phyloP scores from a whole-genome alignment of 495 filamentous ascomycete species.

The Penicillium riverlandense region DNA sequence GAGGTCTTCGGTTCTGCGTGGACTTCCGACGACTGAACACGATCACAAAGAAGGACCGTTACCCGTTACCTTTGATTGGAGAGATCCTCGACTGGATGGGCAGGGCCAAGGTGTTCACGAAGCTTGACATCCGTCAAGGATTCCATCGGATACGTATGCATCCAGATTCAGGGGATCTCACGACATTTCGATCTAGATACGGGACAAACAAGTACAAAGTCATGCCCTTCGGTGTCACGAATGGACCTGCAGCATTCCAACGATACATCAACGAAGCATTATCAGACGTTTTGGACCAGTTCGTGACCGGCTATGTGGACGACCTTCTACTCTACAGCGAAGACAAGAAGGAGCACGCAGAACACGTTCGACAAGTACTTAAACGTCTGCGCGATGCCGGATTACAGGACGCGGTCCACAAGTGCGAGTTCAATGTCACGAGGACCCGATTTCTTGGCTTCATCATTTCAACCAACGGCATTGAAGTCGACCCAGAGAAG shows the following conservation, averaged over 20 bases:
- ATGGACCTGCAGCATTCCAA: not conserved
- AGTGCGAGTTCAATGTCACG: too few species aligned
- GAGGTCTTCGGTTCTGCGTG: slow-evolving; percentile 32
- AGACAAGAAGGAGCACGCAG: too few species aligned
- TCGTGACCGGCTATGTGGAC: too few species aligned
- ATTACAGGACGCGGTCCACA: too few species aligned
- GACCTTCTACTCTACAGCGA: too few species aligned
- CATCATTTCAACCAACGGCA: too few species aligned
- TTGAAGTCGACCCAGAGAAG: slow-evolving; percentile 14
- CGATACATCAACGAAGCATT: slow-evolving; percentile 1
- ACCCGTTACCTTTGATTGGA: slow-evolving; percentile 38
- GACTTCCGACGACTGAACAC: slow-evolving; percentile 38
- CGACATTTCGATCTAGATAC: not conserved
- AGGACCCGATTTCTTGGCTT: too few species aligned
- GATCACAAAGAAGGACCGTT: slow-evolving; percentile 34
- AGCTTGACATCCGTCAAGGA: slow-evolving; percentile 34
- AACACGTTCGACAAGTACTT: too few species aligned
- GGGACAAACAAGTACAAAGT: slow-evolving; percentile 2
- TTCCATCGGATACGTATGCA: slow-evolving; percentile 30
- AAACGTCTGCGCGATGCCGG: not conserved
- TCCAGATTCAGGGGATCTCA: not conserved
- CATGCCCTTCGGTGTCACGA: slow-evolving; percentile 1
- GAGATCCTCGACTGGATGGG: slow-evolving; percentile 25
- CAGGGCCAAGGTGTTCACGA: slow-evolving; percentile 30
- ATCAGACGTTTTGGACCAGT: not conserved